Conservation (phyloP, 2,329 filamentous ascomycete genomes). For the Trichophyton equinum region DNA sequence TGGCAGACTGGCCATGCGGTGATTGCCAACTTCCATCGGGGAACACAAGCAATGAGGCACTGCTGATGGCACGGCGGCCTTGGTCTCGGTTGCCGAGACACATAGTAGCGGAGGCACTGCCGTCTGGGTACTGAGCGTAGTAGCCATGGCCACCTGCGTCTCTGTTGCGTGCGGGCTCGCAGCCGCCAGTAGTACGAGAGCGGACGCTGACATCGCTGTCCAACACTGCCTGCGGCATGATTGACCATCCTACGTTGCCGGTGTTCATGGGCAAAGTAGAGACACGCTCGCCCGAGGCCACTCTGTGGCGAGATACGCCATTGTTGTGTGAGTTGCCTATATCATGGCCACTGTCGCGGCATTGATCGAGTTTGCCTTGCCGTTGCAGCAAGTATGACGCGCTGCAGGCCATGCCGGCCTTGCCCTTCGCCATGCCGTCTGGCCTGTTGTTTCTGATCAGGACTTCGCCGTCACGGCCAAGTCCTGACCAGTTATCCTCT, state of each 20-base stretch:
- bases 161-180: not conserved
- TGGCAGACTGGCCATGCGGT: not conserved
- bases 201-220: not conserved
- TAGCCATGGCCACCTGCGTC: not conserved
- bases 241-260: not conserved
- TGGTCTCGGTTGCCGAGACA: not conserved
- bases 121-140: not conserved
- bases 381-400: not conserved
- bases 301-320: not conserved
- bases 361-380: not conserved
- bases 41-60: not conserved
- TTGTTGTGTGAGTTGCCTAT: not conserved
- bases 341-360: not conserved
- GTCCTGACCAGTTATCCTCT: not conserved
- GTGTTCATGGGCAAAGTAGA: not conserved
- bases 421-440: not conserved
- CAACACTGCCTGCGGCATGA: not conserved
- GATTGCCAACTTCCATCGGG: not conserved
- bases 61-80: not conserved
- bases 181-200: not conserved
- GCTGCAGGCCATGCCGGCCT: not conserved
- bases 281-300: not conserved
- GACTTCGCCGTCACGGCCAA: not conserved
- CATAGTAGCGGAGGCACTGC: not conserved
- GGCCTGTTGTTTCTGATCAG: not conserved